Evolutionary conservation across 345 rosid genomes (phyloP), one percentile per base, ranked within the genome.

Genomic region (Pugionium cornutum): DNA sequence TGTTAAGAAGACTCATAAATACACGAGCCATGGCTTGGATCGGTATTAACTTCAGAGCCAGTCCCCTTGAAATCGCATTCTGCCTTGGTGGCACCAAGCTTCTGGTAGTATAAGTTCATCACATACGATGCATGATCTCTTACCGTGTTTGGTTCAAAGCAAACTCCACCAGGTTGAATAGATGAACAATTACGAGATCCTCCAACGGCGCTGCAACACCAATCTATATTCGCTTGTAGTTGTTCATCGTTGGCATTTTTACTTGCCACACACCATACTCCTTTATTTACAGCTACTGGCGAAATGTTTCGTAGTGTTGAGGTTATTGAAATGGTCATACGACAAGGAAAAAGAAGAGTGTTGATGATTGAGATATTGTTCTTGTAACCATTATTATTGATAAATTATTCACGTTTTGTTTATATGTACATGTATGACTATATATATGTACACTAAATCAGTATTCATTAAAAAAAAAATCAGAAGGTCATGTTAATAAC

Each of bases 221-320:
- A 70, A 3, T 70, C 56, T 52, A 70, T 61, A 62, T 9, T 69
- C 6, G 33, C 44, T 43, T 53, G 62, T 45, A 70, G 32, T n/a
- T 68, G 36, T 5, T 34, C 36, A 34, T 34, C 36, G 36, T 34
- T 3, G 36, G 5, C 36, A 34, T 18, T 18, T 18, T 18, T 18
- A 18, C 18, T 34, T 34, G 36, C 36, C 36, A 34, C 5, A 5
- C 36, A 34, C 36, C 36, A 34, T 34, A 3, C 10, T 33, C 34
- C 42, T 1, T 0, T 2, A 36, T 56, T 55, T 45, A n/a, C 10
- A 35, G 7, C 45, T 18, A 25, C 29, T 1, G 31, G 46, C 2
- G 60, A 65, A 42, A 52, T 4, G 60, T 29, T 52, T 32, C 42
- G 9, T 64, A 53, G 52, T 2, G 60, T 9, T 25, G 58, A 32